Conservation (phyloP, 2,329 filamentous ascomycete genomes). For the Stachybotrys chlorohalonatus region DNA sequence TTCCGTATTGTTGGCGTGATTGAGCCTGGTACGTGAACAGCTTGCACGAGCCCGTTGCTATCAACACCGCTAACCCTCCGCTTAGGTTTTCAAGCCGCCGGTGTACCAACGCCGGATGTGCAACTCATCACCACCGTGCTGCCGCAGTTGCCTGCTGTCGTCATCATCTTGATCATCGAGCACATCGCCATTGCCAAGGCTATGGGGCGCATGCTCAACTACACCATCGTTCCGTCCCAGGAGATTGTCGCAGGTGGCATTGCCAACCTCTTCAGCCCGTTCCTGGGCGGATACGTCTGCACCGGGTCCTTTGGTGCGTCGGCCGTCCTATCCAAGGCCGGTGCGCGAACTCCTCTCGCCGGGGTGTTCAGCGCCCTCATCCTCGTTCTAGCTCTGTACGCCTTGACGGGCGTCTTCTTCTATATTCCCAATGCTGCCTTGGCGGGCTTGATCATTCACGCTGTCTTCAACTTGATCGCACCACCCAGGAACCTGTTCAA, state of each 20-base stretch:
- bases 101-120: slow-evolving; percentile 45
- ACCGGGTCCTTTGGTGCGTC: slow-evolving; percentile 52
- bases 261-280: slow-evolving; percentile 66
- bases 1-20: slow-evolving; percentile 60
- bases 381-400: slow-evolving; percentile 70
- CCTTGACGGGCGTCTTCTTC: slow-evolving; percentile 67
- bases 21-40: slow-evolving; percentile 40
- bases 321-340: slow-evolving; percentile 77
- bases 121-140: slow-evolving; percentile 49
- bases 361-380: slow-evolving; percentile 71
- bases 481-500: slow-evolving; percentile 66
- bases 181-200: slow-evolving; percentile 81
- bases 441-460: slow-evolving; percentile 73
- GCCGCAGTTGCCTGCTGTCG: slow-evolving; percentile 57
- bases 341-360: slow-evolving; percentile 69
- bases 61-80: neutral
- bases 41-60: neutral
- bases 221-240: slow-evolving; percentile 69
- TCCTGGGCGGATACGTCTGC: slow-evolving; percentile 49
- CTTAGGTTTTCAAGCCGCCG: slow-evolving; percentile 54
- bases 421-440: slow-evolving; percentile 68
- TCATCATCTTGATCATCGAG: slow-evolving; percentile 72
- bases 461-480: slow-evolving; percentile 67
- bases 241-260: slow-evolving; percentile 72
- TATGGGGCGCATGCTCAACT: slow-evolving; percentile 71